Evolutionary conservation across 2,329 filamentous ascomycete genomes (phyloP).

Genomic region (Cercospora nicotianae): DNA sequence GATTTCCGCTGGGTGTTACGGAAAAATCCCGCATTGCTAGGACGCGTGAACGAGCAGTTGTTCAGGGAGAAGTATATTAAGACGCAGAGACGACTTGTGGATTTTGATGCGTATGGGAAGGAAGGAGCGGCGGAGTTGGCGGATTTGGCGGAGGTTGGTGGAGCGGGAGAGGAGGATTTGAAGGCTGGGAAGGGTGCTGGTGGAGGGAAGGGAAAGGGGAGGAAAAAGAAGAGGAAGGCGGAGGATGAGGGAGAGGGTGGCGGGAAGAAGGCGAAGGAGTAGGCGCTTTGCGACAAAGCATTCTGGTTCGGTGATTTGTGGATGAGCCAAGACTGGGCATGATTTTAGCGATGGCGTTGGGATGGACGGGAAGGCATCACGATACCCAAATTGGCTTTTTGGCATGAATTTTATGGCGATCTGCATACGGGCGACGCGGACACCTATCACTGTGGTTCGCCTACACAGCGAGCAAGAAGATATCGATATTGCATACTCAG

Average conservation of each 20-base stretch:
- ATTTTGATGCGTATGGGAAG: slow-evolving; percentile 64
- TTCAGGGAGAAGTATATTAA: slow-evolving; percentile 87
- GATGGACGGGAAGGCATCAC: not conserved
- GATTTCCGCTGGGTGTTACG: slow-evolving; percentile 95
- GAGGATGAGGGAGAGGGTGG: slow-evolving; percentile 29
- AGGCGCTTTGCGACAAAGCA: not conserved
- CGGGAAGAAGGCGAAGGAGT: slow-evolving; percentile 14
- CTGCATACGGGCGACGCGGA: no score
- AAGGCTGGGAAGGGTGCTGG: slow-evolving; percentile 32
- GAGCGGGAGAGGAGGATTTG: slow-evolving; percentile 48
- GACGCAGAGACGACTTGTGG: slow-evolving; percentile 73
- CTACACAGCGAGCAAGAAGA: no score
- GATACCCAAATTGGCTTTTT: slow-evolving; percentile 1
- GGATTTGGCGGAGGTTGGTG: slow-evolving; percentile 61
- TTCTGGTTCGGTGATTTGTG: not conserved
- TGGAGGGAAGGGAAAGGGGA: slow-evolving; percentile 28
- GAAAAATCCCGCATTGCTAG: slow-evolving; percentile 79
- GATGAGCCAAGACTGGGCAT: not conserved
- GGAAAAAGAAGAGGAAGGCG: slow-evolving; percentile 36
- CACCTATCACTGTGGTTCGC: no score
- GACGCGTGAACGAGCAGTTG: slow-evolving; percentile 84
- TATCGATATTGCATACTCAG: no score
- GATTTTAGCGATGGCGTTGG: slow-evolving; percentile 3
- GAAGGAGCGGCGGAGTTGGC: slow-evolving; percentile 45
- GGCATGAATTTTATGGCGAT: no score